These are phyloP conservation scores for Auxenochlorella pyrenoidosa DNA, from an alignment of 139 green algal genomes.

Conservation along the genomic window DNA sequence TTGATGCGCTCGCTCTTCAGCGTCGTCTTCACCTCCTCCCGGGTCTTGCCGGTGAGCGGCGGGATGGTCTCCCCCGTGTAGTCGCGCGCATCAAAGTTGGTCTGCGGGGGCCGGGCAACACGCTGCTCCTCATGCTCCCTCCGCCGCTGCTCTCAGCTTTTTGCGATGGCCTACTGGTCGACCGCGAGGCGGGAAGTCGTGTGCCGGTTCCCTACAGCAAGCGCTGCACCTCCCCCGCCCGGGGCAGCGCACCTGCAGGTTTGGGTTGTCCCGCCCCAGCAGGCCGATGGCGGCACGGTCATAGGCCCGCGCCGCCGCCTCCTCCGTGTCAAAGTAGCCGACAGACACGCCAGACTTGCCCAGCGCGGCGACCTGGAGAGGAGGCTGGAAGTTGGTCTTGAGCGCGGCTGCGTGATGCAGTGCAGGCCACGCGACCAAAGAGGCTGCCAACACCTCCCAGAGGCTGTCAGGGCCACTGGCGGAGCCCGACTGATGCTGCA, in stretches of 20 bases:
- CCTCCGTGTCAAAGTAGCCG: conserved; percentile 75
- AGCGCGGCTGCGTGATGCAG: no score
- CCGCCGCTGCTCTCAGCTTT: no score
- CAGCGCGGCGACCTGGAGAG: conserved; percentile 59
- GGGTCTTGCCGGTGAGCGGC: conserved; percentile 64
- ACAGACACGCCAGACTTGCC: conserved; percentile 76
- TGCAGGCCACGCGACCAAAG: no score
- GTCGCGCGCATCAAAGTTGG: conserved; percentile 50
- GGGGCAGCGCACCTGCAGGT: conserved; percentile 52
- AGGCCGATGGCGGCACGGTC: conserved; percentile 78
- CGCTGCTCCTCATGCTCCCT: no score
- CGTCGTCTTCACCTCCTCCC: conserved; percentile 78
- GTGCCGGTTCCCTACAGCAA: neutral
- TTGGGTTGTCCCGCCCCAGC: conserved; percentile 63
- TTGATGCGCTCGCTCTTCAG: conserved; percentile 81
- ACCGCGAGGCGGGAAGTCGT: neutral
- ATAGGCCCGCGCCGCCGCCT: conserved; percentile 66
- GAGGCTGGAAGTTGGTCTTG: no score
- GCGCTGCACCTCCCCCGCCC: no score
- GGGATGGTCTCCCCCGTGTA: conserved; percentile 53
- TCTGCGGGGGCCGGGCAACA: conserved; percentile 15
- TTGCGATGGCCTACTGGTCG: no score
- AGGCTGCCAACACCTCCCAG: no score
- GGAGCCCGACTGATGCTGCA: no score
- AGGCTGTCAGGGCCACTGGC: no score